Evolutionary conservation across 768 basidiomycete genomes (phyloP), one percentile per base, ranked within the genome.

Genomic region (Phanerochaete sordida): DNA sequence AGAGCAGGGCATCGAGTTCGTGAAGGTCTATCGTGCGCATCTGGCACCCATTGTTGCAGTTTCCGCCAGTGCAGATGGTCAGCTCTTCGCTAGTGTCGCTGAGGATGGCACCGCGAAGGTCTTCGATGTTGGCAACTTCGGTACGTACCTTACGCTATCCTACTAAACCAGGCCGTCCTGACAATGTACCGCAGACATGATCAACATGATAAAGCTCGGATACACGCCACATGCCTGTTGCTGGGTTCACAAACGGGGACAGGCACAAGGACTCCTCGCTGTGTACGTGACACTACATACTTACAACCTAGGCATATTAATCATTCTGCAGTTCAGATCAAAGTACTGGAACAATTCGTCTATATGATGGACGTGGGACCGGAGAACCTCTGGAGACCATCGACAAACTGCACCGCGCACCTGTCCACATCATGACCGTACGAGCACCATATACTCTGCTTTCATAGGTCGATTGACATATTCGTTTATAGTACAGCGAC

Each of bases 81-180:
- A 91, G 69, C 75, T 95, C 39, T 94, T 93, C 72, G 96, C 96
- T 1, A 96, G 88, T 27, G 81, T 98, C 1, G 88, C 93, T 1
- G 95, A 94, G 64, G 95, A 96, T 68, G 90, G 93, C 58, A 93
- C 81, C 35, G 93, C 90, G 16, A 95, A 98, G 73, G 91, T 99
- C 30, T 98, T 98, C 66, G 97, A 99, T 70, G 94, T 99, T 1
- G 83, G 97, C 61, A 98, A 98, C 75, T 98, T 98, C 72, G 97
- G 96, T 97, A 66, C 51, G 90, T 70, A 27, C 16, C 13, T 30
- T 23, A 50, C 1, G 61, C 11, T n/a, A 55, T 46, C 19, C 6
- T 4, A 52, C 33, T 33, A 37, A 30, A 24, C 23, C 30, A 21
- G 6, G 23, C 59, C 21, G 35, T 52, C 15, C 57, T 23, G 37